phyloP scores from a whole-genome alignment of 345 rosid species.

The Eucalyptus marginata region DNA sequence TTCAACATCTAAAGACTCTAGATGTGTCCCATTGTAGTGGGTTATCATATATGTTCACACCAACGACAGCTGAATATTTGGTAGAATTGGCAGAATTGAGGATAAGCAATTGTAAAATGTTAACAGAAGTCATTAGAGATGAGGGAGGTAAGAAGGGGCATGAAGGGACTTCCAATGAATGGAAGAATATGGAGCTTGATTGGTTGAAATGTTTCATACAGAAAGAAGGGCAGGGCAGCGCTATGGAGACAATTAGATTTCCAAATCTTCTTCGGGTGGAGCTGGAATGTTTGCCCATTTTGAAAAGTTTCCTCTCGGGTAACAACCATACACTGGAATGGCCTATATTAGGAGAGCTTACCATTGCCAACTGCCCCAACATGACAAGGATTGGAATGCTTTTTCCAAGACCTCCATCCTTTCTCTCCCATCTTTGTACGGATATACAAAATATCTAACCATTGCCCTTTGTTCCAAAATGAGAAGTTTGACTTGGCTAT shows the following conservation, averaged over 20 bases:
- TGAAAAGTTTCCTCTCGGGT: accelerated
- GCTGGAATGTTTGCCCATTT: neutral
- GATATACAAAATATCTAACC: accelerated
- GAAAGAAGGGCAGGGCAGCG: neutral
- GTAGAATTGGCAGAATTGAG: accelerated
- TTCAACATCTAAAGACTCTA: too few species aligned
- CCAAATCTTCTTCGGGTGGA: accelerated
- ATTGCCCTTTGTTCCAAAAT: accelerated
- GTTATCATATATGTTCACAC: accelerated
- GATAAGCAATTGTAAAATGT: too few species aligned
- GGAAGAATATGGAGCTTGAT: too few species aligned
- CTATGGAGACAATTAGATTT: accelerated
- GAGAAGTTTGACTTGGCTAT: accelerated
- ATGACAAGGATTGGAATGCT: too few species aligned
- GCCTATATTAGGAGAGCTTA: accelerated
- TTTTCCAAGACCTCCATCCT: neutral
- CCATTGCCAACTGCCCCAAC: accelerated
- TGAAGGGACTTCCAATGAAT: accelerated
- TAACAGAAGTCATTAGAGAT: accelerated
- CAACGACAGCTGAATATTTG: accelerated
- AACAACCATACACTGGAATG: accelerated
- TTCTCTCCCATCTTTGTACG: accelerated
- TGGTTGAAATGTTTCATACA: too few species aligned
- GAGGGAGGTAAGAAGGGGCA: accelerated
- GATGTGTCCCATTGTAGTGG: accelerated